Evolutionary conservation across 345 rosid genomes (phyloP).

Genomic region (Populus ilicifolia): DNA sequence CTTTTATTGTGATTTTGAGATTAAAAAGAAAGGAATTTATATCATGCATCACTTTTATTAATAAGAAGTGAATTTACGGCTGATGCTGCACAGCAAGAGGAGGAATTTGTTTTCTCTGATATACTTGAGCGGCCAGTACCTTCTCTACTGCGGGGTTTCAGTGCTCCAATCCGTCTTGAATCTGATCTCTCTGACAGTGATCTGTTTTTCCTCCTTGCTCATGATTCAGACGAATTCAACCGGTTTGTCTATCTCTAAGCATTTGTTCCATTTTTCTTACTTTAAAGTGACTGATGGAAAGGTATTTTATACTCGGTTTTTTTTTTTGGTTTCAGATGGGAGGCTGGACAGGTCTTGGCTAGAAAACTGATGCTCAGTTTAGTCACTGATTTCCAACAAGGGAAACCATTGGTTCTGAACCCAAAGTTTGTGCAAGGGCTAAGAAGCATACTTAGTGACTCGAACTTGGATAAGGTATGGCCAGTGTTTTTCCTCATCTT

Average conservation of each 20-base stretch:
- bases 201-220: conserved; percentile 88
- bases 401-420: conserved; percentile 59
- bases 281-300: conserved; percentile 6
- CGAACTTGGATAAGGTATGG: conserved; percentile 76
- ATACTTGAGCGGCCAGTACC: conserved; percentile 77
- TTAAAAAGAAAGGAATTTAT: not conserved
- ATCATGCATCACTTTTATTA: not conserved
- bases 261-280: not conserved
- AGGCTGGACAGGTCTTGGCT: conserved; percentile 90
- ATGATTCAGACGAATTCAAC: conserved; percentile 92
- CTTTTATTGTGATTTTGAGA: not conserved
- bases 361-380: conserved; percentile 86
- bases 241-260: conserved; percentile 50
- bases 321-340: conserved; percentile 66
- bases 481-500: not conserved
- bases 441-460: conserved; percentile 62
- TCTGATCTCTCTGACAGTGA: conserved; percentile 74
- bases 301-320: not conserved
- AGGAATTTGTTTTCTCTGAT: conserved; percentile 81
- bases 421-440: conserved; percentile 75
- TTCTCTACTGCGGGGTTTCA: conserved; percentile 78
- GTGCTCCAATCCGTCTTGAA: conserved; percentile 91
- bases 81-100: conserved; percentile 71
- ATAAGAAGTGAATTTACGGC: conserved; percentile 9
- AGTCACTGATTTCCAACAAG: conserved; percentile 78